A percentile compares a stretch with the other conserved stretches of the same genome.
phyloP scores from a whole-genome alignment of 225 moss, liverwort and hornwort genomes.

The Physcomitrium patens region DNA sequence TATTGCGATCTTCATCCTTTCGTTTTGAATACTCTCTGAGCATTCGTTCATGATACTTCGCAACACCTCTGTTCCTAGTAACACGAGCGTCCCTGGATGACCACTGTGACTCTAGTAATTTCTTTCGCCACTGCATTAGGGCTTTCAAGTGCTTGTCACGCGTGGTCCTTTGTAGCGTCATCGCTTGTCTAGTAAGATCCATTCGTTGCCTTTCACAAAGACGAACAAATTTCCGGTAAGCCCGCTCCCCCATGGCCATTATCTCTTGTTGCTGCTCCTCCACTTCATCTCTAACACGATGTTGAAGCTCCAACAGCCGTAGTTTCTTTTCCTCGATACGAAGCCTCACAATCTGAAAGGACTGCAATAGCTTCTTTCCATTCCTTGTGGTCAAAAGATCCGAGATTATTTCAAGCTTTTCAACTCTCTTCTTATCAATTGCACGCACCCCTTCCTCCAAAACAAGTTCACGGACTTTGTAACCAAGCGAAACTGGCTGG shows the following conservation, averaged over 20 bases:
- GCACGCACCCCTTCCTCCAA: slow-evolving; percentile 92
- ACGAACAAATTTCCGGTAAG: slow-evolving; percentile 98
- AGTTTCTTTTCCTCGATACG: slow-evolving; percentile 96
- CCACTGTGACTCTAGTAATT: slow-evolving; percentile 94
- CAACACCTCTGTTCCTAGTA: slow-evolving; percentile 94
- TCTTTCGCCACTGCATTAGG: slow-evolving; percentile 94
- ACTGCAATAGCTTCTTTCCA: slow-evolving; percentile 63
- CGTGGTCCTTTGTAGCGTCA: slow-evolving; percentile 71
- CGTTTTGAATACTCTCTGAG: slow-evolving; percentile 92
- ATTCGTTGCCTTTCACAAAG: slow-evolving; percentile 89
- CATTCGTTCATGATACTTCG: slow-evolving; percentile 98
- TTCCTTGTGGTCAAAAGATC: slow-evolving; percentile 54
- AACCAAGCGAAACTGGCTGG: slow-evolving; percentile 76
- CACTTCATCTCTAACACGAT: slow-evolving; percentile 87
- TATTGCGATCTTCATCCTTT: slow-evolving; percentile 95
- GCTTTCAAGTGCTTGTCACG: slow-evolving; percentile 91
- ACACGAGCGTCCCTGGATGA: slow-evolving; percentile 87
- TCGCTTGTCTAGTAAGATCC: slow-evolving; percentile 81
- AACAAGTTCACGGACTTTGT: slow-evolving; percentile 87
- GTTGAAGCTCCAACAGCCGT: slow-evolving; percentile 89
- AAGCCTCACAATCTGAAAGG: slow-evolving; percentile 73
- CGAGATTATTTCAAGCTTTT: slow-evolving; percentile 70
- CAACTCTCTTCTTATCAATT: slow-evolving; percentile 81
- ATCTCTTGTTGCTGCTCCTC: slow-evolving; percentile 99
- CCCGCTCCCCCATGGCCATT: slow-evolving; percentile 98